These are phyloP conservation scores for Xylariaceae sp. DNA, from an alignment of 2,329 filamentous ascomycete species.

Conservation along the genomic window DNA sequence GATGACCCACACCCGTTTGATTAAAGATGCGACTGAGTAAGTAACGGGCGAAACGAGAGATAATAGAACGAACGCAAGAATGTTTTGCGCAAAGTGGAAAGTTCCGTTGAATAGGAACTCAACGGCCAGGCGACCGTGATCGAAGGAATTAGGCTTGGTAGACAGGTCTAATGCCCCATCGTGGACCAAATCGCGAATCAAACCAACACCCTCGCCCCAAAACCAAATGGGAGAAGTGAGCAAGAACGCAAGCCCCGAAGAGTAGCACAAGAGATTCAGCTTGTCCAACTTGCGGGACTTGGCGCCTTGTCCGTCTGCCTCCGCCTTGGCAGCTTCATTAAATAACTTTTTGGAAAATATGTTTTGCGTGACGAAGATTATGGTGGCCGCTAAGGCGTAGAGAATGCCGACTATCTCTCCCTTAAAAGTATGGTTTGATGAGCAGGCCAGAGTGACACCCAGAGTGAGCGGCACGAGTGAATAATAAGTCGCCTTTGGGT, in stretches of 20 bases:
- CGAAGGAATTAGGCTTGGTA: constrained; percentile 60
- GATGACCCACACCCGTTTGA: constrained; percentile 97
- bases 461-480: constrained; percentile 86
- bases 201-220: constrained; percentile 75
- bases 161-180: constrained; percentile 69
- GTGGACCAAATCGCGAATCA: constrained; percentile 71
- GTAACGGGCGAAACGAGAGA: constrained; percentile 95
- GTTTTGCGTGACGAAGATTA: constrained; percentile 96
- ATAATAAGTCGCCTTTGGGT: constrained; percentile 79
- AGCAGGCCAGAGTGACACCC: constrained; percentile 95
- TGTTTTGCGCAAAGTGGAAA: constrained; percentile 95
- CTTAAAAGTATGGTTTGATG: constrained; percentile 68
- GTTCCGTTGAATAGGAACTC: constrained; percentile 97
- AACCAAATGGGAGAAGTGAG: constrained; percentile 90
- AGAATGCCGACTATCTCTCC: constrained; percentile 87
- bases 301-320: constrained; percentile 61
- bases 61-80: constrained; percentile 85
- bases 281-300: constrained; percentile 84
- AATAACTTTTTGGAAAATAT: constrained; percentile 98
- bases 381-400: constrained; percentile 80
- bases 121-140: constrained; percentile 66
- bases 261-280: constrained; percentile 93
- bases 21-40: constrained; percentile 90
- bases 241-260: constrained; percentile 86
- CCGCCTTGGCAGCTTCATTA: constrained; percentile 83